phyloP scores from a whole-genome alignment of 331 rosid genomes.

The Spiraea crenata region DNA sequence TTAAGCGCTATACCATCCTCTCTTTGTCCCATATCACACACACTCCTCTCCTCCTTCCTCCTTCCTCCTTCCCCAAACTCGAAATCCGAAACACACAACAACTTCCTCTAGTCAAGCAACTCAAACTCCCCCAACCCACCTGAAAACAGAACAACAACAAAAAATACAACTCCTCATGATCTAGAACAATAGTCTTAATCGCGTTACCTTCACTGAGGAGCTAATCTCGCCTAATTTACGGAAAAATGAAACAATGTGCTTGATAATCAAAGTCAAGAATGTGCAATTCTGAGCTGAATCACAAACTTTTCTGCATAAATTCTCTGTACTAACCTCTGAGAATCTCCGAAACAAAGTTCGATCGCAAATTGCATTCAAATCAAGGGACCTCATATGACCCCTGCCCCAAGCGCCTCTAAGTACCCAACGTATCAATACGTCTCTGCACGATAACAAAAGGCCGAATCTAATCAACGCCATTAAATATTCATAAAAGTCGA shows the following conservation, averaged over 20 bases:
- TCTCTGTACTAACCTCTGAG: constrained; percentile 34
- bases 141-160: constrained; percentile 22
- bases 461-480: not conserved
- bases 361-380: constrained; percentile 48
- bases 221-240: no score
- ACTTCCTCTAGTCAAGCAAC: constrained; percentile 25
- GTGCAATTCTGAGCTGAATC: no score
- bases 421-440: constrained; percentile 18
- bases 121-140: constrained; percentile 38
- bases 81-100: constrained; percentile 20
- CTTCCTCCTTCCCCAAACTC: constrained; percentile 24
- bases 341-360: constrained; percentile 16
- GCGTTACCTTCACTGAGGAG: no score
- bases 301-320: not conserved
- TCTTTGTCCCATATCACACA: constrained; percentile 48
- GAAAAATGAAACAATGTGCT: no score
- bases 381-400: constrained; percentile 52
- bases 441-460: constrained; percentile 15
- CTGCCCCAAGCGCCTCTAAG: constrained; percentile 32
- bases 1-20: constrained; percentile 53
- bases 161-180: not conserved
- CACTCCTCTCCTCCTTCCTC: constrained; percentile 22
- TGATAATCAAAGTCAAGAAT: not conserved
- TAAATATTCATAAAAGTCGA: not conserved
- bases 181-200: no score